A percentile compares a stretch with the other conserved stretches of the same genome.
These are phyloP conservation scores for Tuber melanosporum DNA, from an alignment of 495 filamentous ascomycete species.

Conservation along the genomic window DNA sequence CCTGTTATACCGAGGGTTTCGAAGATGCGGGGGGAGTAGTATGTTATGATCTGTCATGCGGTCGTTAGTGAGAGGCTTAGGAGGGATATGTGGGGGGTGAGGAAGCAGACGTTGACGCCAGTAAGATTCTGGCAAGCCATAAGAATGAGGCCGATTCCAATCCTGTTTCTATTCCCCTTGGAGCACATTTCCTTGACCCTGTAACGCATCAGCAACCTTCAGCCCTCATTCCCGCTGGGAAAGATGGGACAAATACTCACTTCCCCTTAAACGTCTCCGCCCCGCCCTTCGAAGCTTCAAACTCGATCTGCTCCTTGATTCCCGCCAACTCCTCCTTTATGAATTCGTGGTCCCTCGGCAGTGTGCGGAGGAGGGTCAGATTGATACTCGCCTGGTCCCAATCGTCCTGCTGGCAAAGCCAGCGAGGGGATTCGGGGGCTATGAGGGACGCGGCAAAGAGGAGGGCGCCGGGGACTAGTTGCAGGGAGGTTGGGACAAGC, in stretches of 20 bases:
- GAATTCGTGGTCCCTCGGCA: slow-evolving; percentile 41
- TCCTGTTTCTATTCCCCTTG: slow-evolving; percentile 38
- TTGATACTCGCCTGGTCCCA: slow-evolving; percentile 49
- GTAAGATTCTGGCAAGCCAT: slow-evolving; percentile 42
- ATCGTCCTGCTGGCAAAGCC: slow-evolving; percentile 52
- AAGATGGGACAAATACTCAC: not conserved
- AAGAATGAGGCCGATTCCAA: slow-evolving; percentile 38
- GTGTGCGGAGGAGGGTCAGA: slow-evolving; percentile 45
- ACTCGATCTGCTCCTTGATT: slow-evolving; percentile 40
- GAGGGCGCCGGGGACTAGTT: slow-evolving; percentile 51
- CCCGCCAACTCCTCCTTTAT: slow-evolving; percentile 40
- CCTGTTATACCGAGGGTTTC: slow-evolving; percentile 48
- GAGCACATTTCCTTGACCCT: slow-evolving; percentile 31
- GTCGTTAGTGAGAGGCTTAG: not conserved
- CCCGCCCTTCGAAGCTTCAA: slow-evolving; percentile 19
- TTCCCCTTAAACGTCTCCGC: slow-evolving; percentile 21
- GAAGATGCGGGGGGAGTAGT: slow-evolving; percentile 52
- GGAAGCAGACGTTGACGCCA: slow-evolving; percentile 36
- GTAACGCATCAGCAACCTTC: not conserved
- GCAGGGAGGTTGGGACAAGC: slow-evolving; percentile 54
- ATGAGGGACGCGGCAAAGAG: slow-evolving; percentile 50
- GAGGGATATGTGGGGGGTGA: not conserved
- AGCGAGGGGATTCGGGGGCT: slow-evolving; percentile 56
- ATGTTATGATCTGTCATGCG: slow-evolving; percentile 45
- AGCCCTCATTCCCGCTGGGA: not conserved